Conservation (phyloP, 805 yeast species). For the Pichia scutulata region DNA sequence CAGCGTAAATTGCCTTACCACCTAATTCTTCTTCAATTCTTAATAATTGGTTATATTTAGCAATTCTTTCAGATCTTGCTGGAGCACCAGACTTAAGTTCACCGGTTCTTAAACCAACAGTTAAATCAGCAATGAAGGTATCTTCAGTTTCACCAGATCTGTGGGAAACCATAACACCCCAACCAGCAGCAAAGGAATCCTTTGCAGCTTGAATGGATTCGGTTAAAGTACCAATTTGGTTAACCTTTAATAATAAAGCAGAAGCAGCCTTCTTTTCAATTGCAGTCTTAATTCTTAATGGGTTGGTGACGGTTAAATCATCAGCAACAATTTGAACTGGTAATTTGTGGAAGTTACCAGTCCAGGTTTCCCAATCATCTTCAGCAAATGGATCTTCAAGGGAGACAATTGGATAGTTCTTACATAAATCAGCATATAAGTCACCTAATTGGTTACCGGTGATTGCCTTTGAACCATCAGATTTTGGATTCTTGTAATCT, state of each 20-base stretch:
- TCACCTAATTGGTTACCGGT: conserved; percentile 81
- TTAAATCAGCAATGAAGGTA: conserved; percentile 93
- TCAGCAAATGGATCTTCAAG: conserved; percentile 99
- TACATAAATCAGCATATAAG: conserved; percentile 70
- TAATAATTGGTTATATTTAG: conserved; percentile 96
- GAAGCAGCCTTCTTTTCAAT: conserved; percentile 94
- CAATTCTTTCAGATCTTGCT: conserved; percentile 99
- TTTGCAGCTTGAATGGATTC: conserved; percentile 97
- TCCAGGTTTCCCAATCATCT: conserved; percentile 99
- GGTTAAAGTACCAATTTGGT: conserved; percentile 95
- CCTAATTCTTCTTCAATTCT: conserved; percentile 99
- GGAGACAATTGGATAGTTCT: conserved; percentile 95
- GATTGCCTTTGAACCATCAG: conserved; percentile 87
- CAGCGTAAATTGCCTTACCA: conserved; percentile 94
- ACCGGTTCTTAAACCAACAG: conserved; percentile 97
- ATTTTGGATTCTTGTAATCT: conserved; percentile 96
- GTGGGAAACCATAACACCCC: conserved; percentile 99
- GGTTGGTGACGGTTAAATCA: conserved; percentile 98
- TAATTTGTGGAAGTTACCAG: conserved; percentile 69
- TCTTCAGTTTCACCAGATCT: conserved; percentile 99
- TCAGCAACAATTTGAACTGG: conserved; percentile 93
- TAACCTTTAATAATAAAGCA: conserved; percentile 92
- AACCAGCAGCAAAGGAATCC: conserved; percentile 89
- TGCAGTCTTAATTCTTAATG: conserved; percentile 87
- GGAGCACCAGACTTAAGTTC: conserved; percentile 99